These are phyloP conservation scores for Neurospora sp. DNA, from an alignment of 2,329 filamentous ascomycete genomes.

Conservation along the genomic window DNA sequence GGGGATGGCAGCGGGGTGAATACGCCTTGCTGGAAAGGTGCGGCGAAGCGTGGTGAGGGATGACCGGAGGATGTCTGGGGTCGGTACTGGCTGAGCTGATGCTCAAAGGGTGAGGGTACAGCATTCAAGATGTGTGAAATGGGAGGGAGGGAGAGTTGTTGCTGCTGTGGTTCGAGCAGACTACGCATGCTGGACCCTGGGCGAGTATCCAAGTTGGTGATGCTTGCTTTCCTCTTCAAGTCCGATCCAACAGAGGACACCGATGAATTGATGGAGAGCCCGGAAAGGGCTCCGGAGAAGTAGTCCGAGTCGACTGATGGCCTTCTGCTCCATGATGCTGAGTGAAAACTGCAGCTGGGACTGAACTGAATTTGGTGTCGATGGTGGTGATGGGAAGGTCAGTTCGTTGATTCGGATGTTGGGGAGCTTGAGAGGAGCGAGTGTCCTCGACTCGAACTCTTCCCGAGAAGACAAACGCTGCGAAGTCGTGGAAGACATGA, in stretches of 20 bases:
- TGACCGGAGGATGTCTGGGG: not conserved
- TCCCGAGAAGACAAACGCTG: not conserved
- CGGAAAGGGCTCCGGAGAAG: not conserved
- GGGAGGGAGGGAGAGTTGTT: constrained; percentile 5
- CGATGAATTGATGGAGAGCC: not conserved
- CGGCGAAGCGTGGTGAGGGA: not conserved
- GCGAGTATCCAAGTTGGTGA: not conserved
- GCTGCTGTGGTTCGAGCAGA: not conserved
- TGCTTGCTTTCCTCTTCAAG: not conserved
- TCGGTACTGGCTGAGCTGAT: not conserved
- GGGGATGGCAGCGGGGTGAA: constrained; percentile 3
- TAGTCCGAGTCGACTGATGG: not conserved
- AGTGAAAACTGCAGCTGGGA: not conserved
- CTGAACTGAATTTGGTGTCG: not conserved
- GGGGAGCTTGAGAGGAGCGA: constrained; percentile 4
- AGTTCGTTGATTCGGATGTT: constrained; percentile 2
- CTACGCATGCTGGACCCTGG: not conserved
- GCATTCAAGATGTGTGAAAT: constrained; percentile 8
- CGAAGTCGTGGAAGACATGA: not conserved
- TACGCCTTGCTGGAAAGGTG: not conserved
- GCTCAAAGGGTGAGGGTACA: constrained; percentile 1
- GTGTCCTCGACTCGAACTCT: not conserved
- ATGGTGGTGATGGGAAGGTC: not conserved
- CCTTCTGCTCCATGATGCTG: not conserved
- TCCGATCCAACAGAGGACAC: not conserved